Evolutionary conservation across 1,284 basidiomycete genomes (phyloP).

Genomic region (Rhodofomes roseus): DNA sequence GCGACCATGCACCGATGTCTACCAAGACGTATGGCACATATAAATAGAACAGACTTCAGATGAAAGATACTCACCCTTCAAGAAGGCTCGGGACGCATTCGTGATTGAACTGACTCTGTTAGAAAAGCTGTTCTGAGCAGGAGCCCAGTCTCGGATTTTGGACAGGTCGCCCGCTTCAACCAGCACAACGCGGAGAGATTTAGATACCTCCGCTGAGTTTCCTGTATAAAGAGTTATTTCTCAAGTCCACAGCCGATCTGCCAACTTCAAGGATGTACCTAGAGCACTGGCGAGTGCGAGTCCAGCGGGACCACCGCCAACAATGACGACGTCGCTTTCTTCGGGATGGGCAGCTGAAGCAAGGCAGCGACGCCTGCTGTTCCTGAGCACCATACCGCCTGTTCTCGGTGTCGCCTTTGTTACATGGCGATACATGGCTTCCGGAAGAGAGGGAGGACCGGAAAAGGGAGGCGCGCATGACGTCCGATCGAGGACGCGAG

Average conservation of each 20-base stretch:
- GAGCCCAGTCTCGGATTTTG: constrained; percentile 67
- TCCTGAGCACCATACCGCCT: neutral
- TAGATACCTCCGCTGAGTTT: constrained; percentile 44
- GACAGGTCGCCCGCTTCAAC: constrained; percentile 80
- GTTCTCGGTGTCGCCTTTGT: neutral
- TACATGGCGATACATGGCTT: neutral
- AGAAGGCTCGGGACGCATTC: constrained; percentile 73
- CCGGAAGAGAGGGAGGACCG: neutral
- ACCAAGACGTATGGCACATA: neutral
- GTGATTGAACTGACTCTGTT: constrained; percentile 92
- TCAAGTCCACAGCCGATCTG: neutral
- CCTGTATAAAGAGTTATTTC: constrained; percentile 34
- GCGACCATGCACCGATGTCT: constrained; percentile 84
- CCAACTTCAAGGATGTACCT: constrained; percentile 46
- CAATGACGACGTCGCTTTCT: constrained; percentile 84
- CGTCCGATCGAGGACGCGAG: neutral
- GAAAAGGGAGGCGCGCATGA: neutral
- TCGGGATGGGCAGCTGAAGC: constrained; percentile 2
- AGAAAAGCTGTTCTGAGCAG: constrained; percentile 59
- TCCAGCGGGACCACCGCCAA: constrained; percentile 92
- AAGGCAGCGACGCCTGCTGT: neutral
- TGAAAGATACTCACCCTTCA: constrained; percentile 63
- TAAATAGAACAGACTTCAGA: neutral
- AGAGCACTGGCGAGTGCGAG: constrained; percentile 87
- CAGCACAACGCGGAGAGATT: constrained; percentile 60